phyloP scores from a whole-genome alignment of 495 filamentous ascomycete species.

The Penicillium turbatum region DNA sequence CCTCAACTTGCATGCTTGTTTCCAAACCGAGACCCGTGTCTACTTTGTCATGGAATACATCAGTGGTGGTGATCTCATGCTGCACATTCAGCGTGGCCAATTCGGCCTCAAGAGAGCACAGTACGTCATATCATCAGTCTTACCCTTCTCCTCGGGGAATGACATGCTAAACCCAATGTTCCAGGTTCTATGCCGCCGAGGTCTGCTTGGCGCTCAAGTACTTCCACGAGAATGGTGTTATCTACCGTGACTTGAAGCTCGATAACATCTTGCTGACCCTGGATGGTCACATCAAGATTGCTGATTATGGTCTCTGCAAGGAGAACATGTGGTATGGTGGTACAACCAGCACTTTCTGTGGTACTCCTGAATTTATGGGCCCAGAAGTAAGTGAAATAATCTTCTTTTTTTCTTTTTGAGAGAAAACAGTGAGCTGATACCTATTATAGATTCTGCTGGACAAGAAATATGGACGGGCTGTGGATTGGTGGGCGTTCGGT shows the following conservation, averaged over 20 bases:
- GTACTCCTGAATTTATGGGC: conserved; percentile 99
- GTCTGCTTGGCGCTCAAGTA: conserved; percentile 97
- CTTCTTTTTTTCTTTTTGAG: background rate
- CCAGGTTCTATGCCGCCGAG: conserved; percentile 94
- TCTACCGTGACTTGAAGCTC: conserved; percentile 98
- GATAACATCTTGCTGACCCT: conserved; percentile 96
- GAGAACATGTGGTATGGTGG: conserved; percentile 99
- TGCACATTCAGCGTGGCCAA: conserved; percentile 95
- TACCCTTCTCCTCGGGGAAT: background rate
- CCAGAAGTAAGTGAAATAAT: conserved; percentile 66
- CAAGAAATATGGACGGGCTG: conserved; percentile 97
- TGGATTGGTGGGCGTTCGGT: conserved; percentile 99
- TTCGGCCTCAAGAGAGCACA: conserved; percentile 95
- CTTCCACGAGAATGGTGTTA: conserved; percentile 99
- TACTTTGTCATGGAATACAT: conserved; percentile 99
- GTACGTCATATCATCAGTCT: conserved; percentile 50
- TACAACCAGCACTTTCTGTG: conserved; percentile 97
- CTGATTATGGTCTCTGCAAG: conserved; percentile 97
- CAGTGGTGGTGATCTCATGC: conserved; percentile 97
- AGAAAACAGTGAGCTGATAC: conserved; percentile 14
- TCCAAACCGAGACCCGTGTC: conserved; percentile 97
- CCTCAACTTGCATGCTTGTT: conserved; percentile 93
- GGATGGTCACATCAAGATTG: conserved; percentile 98
- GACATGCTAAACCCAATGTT: conserved; percentile 1
- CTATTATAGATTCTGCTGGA: conserved; percentile 81